A percentile compares a stretch with the other conserved stretches of the same genome.
Conservation (phyloP, 345 rosid genomes). For the Murraya koenigii region DNA sequence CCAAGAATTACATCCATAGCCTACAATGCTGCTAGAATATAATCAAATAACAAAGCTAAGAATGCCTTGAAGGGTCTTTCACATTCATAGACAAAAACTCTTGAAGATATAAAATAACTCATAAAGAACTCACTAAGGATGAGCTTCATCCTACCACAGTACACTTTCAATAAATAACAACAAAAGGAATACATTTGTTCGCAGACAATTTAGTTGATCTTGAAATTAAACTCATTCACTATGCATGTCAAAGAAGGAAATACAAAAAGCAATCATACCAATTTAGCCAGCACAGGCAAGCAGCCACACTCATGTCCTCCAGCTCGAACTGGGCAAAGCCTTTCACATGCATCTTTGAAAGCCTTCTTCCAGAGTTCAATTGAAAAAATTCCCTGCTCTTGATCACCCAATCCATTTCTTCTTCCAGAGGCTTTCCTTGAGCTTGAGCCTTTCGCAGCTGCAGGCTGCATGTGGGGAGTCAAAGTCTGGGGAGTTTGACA, state of each 20-base stretch:
- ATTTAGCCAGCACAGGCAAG: constrained; percentile 72
- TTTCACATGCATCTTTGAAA: constrained; percentile 83
- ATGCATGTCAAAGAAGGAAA: constrained; percentile 3
- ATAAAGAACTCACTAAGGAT: background rate
- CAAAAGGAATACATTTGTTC: background rate
- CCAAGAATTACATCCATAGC: background rate
- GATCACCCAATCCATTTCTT: constrained; percentile 51
- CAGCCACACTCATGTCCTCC: constrained; percentile 89
- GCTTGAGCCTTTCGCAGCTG: constrained; percentile 56
- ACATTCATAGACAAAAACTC: background rate
- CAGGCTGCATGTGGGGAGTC: constrained; percentile 86
- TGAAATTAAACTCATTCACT: background rate
- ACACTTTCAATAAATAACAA: background rate
- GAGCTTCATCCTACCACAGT: background rate
- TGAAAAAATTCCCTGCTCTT: constrained; percentile 64
- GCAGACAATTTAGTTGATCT: background rate
- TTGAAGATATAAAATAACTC: background rate
- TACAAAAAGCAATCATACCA: constrained; percentile 41
- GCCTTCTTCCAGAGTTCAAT: constrained; percentile 91
- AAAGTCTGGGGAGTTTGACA: constrained; percentile 50
- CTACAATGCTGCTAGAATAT: background rate
- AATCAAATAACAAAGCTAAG: background rate
- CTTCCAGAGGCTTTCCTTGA: constrained; percentile 53
- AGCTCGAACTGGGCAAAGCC: constrained; percentile 86
- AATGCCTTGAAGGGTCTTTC: background rate